Base-by-base conservation (phyloP, 305 asterid genomes). In the Rubia tinctorum region DNA sequence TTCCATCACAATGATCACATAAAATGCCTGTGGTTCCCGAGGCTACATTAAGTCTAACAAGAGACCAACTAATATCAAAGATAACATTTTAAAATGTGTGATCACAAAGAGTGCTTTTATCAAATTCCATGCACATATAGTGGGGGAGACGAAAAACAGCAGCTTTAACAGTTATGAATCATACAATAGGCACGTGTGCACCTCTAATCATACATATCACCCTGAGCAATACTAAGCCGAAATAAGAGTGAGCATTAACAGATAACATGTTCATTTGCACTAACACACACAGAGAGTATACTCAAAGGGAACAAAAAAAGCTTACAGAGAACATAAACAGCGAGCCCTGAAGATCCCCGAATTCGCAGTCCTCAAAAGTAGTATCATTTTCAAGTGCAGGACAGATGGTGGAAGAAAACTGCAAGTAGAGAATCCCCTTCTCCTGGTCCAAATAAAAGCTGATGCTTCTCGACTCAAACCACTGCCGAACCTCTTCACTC, bases 321-420 rank as follows among this genome's bases (percentile, higher is more conserved):
- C 99, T 89, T 79, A 92, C 99, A 79, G 93, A 83, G 85, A 95
- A 95, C 91, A 95, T 89, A 74, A 92, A 95, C 20, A 92, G 90
- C 88, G 86, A 82, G n/a, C 93, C 99, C 79, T 91, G 90, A 78
- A 92, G 96, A 87, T 88, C 92, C 72, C 88, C 90, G 17, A 86
- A 80, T 81, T 91, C 96, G 67, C 79, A 80, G 73, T 86, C 94
- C 75, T 87, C 96, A 58, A 81, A 78, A 45, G 75, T 70, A 30
- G 89, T 87, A 73, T 84, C 91, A 17, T 59, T 85, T 66, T 78
- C 86, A 78, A 80, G 53, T 4, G 66, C 58, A 25, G 88, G 83
- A 79, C 81, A 87, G n/a, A 71, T 22, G 75, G 47, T 71, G 27
- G 84, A 76, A 15, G 92, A 86, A 69, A 82, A 87, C 85, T 86